Conservation (phyloP, 805 yeast genomes). For the Metschnikowia cubensis region DNA sequence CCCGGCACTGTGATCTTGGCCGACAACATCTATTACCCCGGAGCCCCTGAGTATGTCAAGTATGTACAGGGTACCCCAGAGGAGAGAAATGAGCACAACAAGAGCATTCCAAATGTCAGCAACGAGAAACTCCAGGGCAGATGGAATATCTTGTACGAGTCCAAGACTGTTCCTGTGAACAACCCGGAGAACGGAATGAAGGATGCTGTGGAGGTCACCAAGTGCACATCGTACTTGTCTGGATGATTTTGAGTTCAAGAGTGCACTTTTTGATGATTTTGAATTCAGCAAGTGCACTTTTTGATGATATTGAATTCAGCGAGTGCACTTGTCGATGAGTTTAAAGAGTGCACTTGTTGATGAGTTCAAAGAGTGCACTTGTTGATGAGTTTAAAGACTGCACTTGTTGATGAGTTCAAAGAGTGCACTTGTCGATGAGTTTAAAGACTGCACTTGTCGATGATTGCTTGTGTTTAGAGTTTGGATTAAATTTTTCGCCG, state of each 20-base stretch:
- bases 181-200: constrained; percentile 10
- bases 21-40: constrained; percentile 34
- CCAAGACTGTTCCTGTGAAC: constrained; percentile 22
- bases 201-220: constrained; percentile 33
- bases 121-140: constrained; percentile 31
- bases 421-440: no score
- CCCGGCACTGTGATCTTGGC: constrained; percentile 39
- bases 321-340: no score
- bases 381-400: no score
- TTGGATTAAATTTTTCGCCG: background rate
- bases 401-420: no score
- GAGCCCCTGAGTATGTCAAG: constrained; percentile 36
- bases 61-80: constrained; percentile 38
- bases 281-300: no score
- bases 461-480: no score
- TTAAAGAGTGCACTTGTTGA: no score
- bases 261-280: no score
- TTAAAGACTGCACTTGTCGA: no score
- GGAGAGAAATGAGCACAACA: constrained; percentile 31
- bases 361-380: no score
- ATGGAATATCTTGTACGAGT: constrained; percentile 41
- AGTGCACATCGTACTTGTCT: constrained; percentile 26
- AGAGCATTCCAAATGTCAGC: constrained; percentile 20
- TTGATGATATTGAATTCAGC: no score
- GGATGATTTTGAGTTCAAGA: no score